Conservation (phyloP, 306 rosid species). For the Cyclanthera cordifolia region DNA sequence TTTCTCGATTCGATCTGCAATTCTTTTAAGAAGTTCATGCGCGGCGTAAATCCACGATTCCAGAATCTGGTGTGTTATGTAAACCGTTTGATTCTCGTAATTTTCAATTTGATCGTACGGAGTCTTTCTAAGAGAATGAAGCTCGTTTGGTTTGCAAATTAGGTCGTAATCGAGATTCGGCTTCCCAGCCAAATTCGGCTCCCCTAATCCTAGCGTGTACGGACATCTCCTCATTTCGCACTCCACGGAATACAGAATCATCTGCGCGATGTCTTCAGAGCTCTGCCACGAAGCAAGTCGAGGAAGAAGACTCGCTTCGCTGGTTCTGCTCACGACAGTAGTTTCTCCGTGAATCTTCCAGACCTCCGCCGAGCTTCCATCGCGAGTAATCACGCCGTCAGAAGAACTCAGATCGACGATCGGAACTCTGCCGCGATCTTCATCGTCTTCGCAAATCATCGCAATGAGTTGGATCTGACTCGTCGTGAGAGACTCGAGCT, state of each 20-base stretch:
- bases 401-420: slow-evolving; percentile 27
- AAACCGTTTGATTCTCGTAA: slow-evolving; percentile 58
- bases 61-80: slow-evolving; percentile 63
- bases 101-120: slow-evolving; percentile 39
- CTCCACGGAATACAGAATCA: slow-evolving; percentile 48
- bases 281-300: slow-evolving; percentile 68
- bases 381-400: slow-evolving; percentile 27
- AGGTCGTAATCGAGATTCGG: slow-evolving; percentile 58
- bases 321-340: slow-evolving; percentile 40
- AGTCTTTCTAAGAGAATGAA: slow-evolving; percentile 33
- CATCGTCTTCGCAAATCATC: slow-evolving; percentile 53
- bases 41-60: slow-evolving; percentile 54
- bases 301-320: slow-evolving; percentile 62
- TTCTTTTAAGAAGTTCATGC: slow-evolving; percentile 35
- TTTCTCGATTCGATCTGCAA: slow-evolving; percentile 27
- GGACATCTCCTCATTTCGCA: slow-evolving; percentile 56
- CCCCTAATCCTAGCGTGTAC: slow-evolving; percentile 71
- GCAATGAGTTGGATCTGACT: slow-evolving; percentile 52
- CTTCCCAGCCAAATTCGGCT: slow-evolving; percentile 58
- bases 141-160: slow-evolving; percentile 54
- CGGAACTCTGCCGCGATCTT: slow-evolving; percentile 49
- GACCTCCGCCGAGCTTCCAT: slow-evolving; percentile 43
- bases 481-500: slow-evolving; percentile 43
- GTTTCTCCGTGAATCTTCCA: slow-evolving; percentile 32
- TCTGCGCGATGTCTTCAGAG: slow-evolving; percentile 37